A percentile compares a stretch with the other conserved stretches of the same genome.
Conservation (phyloP, 2,329 filamentous ascomycete genomes). For the Fusarium subtropicale region DNA sequence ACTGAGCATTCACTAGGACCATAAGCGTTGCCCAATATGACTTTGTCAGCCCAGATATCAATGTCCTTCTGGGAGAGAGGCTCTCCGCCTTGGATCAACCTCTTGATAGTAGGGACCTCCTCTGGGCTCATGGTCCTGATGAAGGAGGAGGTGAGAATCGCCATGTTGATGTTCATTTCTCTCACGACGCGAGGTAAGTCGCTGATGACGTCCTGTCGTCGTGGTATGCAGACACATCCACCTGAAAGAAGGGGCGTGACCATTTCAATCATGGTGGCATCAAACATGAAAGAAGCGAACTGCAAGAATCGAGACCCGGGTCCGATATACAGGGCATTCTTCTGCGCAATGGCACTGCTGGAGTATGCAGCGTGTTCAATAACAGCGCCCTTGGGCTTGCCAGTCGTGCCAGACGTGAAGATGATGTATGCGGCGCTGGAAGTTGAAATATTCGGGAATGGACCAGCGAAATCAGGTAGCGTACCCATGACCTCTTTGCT, state of each 20-base stretch:
- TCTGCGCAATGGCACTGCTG: slow-evolving; percentile 56
- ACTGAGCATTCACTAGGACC: slow-evolving; percentile 16
- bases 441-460: not conserved
- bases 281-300: slow-evolving; percentile 63
- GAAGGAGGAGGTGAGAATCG: not conserved
- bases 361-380: slow-evolving; percentile 63
- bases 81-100: not conserved
- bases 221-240: slow-evolving; percentile 41
- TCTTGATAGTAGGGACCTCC: not conserved
- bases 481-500: not conserved
- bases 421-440: slow-evolving; percentile 41
- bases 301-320: slow-evolving; percentile 61
- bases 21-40: not conserved
- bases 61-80: not conserved
- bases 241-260: slow-evolving; percentile 38
- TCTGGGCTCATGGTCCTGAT: not conserved
- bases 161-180: not conserved
- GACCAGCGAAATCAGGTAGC: not conserved
- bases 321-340: slow-evolving; percentile 51
- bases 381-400: slow-evolving; percentile 46
- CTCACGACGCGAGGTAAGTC: not conserved
- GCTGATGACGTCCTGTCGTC: slow-evolving; percentile 32
- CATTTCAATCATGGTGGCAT: slow-evolving; percentile 55
- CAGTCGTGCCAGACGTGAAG: slow-evolving; percentile 48
- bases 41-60: not conserved